Conservation (phyloP, 805 yeast species). For the Cyberlindnera xylosilytica region DNA sequence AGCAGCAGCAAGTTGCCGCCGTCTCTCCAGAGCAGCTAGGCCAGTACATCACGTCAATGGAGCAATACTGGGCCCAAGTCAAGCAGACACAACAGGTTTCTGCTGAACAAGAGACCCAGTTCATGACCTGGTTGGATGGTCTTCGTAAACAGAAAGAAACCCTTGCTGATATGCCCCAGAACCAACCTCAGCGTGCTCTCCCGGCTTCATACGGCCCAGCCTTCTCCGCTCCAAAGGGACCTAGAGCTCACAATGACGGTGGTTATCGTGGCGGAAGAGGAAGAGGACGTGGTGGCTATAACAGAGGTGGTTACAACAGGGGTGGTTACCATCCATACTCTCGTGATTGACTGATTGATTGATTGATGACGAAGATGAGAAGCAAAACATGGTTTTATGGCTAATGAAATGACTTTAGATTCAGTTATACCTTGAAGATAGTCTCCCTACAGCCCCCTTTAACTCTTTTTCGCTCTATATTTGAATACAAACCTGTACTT, state of each 20-base stretch:
- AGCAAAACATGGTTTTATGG: too few relatives aligned
- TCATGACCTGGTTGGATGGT: constrained; percentile 5
- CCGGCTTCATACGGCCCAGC: constrained; percentile 10
- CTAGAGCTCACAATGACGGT: constrained; percentile 1
- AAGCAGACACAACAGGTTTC: constrained; percentile 13
- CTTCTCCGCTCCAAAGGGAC: constrained; percentile 13
- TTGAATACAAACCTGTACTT: too few relatives aligned
- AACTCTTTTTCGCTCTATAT: too few relatives aligned
- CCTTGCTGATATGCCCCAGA: neutral
- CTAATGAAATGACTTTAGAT: too few relatives aligned
- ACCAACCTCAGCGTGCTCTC: constrained; percentile 14
- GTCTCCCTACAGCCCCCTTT: too few relatives aligned
- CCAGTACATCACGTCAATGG: constrained; percentile 62
- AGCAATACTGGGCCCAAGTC: constrained; percentile 50
- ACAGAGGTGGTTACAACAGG: constrained; percentile 19
- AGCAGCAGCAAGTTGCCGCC: neutral
- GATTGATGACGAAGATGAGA: too few relatives aligned
- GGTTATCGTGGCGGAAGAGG: constrained; percentile 19
- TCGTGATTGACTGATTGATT: too few relatives aligned
- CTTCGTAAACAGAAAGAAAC: constrained; percentile 10
- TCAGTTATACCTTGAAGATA: too few relatives aligned
- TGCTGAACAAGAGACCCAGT: constrained; percentile 9
- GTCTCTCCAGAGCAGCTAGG: constrained; percentile 52
- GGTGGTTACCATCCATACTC: constrained; percentile 14
- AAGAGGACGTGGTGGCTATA: constrained; percentile 13